Percentiles rank a stretch among this genome's conserved stretches.
Conservation (phyloP, 768 basidiomycete genomes). For the Hypholoma sublateritium region DNA sequence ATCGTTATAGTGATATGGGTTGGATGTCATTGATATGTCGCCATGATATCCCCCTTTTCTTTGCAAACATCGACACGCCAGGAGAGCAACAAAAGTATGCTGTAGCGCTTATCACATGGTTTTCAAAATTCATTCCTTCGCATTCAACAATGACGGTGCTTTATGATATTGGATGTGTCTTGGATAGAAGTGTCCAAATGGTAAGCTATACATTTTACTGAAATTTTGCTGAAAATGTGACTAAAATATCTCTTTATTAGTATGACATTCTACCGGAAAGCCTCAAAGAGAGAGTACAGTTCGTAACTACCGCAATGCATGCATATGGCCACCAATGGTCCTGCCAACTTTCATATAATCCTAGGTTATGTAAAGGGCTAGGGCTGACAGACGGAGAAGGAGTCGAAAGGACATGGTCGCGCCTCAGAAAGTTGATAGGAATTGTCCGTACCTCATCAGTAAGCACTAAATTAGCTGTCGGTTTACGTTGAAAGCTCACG, state of each 20-base stretch:
- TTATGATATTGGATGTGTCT: constrained; percentile 36
- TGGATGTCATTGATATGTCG: constrained; percentile 38
- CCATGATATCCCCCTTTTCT: constrained; percentile 35
- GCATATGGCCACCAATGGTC: constrained; percentile 40
- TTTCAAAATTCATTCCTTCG: constrained; percentile 24
- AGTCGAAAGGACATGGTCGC: constrained; percentile 32
- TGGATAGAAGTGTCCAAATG: constrained; percentile 26
- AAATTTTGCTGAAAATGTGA: no score
- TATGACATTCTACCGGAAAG: constrained; percentile 24
- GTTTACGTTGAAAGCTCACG: not conserved
- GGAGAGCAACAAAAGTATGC: constrained; percentile 29
- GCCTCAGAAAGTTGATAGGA: constrained; percentile 31
- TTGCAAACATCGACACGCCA: constrained; percentile 37
- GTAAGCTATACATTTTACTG: constrained; percentile 18
- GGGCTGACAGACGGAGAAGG: constrained; percentile 30
- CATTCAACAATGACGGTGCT: constrained; percentile 23
- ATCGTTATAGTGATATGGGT: constrained; percentile 31
- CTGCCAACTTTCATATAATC: constrained; percentile 36
- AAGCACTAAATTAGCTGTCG: not conserved
- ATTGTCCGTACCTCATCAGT: constrained; percentile 32
- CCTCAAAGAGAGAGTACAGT: constrained; percentile 21
- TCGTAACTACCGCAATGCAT: constrained; percentile 37
- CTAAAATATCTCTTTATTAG: constrained; percentile 8
- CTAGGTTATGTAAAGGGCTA: constrained; percentile 29
- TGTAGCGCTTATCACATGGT: constrained; percentile 29